Conservation (phyloP, 2,329 filamentous ascomycete species). For the Pyrenochaeta sp. region DNA sequence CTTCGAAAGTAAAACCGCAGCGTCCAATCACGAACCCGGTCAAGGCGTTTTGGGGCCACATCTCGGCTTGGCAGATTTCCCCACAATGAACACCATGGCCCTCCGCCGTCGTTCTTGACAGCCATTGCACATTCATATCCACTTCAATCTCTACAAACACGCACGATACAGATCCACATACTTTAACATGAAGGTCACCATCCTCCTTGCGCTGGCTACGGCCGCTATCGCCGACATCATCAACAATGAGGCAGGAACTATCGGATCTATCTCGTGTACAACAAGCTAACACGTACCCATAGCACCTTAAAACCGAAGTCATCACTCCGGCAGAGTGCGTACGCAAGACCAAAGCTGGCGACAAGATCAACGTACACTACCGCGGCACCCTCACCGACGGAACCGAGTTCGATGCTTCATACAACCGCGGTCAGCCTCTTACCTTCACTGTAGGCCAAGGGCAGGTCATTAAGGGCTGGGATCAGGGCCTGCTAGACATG, state of each 20-base stretch:
- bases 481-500: constrained; percentile 91
- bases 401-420: constrained; percentile 62
- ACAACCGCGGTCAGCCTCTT: constrained; percentile 81
- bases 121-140: constrained; percentile 12
- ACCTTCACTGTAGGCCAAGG: constrained; percentile 82
- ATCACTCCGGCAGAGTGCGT: constrained; percentile 78
- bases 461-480: constrained; percentile 96
- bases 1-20: neutral
- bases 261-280: neutral
- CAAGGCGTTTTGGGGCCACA: constrained; percentile 10
- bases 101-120: neutral
- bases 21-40: constrained; percentile 7
- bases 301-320: constrained; percentile 78
- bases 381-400: constrained; percentile 80
- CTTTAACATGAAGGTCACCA: constrained; percentile 55
- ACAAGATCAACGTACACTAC: constrained; percentile 85
- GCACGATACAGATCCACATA: neutral
- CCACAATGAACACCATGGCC: constrained; percentile 19
- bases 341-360: constrained; percentile 74
- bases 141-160: too few species aligned
- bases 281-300: constrained; percentile 37
- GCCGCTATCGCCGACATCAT: constrained; percentile 48
- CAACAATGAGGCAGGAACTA: constrained; percentile 40
- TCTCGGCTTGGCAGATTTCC: constrained; percentile 27
- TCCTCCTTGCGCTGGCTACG: constrained; percentile 61